A percentile compares a stretch with the other conserved stretches of the same genome.
phyloP scores from a whole-genome alignment of 2,329 filamentous ascomycete genomes.

The Penicillium sp. region DNA sequence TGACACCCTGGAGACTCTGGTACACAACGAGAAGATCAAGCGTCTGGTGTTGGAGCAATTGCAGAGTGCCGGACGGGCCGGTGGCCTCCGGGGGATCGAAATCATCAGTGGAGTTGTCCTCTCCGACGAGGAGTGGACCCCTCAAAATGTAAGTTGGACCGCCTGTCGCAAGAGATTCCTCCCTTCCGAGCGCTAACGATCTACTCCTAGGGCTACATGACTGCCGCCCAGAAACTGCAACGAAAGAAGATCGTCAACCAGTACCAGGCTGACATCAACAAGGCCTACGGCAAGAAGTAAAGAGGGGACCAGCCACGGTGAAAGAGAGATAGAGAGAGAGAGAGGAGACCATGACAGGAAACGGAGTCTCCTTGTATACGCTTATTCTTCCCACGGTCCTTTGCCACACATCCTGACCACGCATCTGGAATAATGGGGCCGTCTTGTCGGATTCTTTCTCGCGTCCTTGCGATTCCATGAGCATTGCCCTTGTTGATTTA shows the following conservation, averaged over 20 bases:
- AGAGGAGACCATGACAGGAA: background rate
- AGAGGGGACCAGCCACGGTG: background rate
- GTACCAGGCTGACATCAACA: slow-evolving; percentile 57
- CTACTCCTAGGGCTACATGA: slow-evolving; percentile 52
- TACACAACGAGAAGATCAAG: slow-evolving; percentile 45
- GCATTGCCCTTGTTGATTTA: slow-evolving; percentile 13
- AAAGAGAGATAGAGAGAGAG: too few relatives aligned
- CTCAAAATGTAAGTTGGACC: slow-evolving; percentile 33
- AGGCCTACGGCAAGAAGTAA: slow-evolving; percentile 51
- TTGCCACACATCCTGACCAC: slow-evolving; percentile 14
- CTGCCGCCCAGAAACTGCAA: slow-evolving; percentile 67
- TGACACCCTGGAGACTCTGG: slow-evolving; percentile 60
- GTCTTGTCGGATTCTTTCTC: slow-evolving; percentile 3
- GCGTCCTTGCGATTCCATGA: slow-evolving; percentile 5
- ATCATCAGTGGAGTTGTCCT: slow-evolving; percentile 41
- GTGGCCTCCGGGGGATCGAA: slow-evolving; percentile 37
- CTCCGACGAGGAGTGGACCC: slow-evolving; percentile 43
- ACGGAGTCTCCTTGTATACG: background rate
- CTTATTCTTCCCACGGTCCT: background rate
- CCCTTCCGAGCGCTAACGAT: too few relatives aligned
- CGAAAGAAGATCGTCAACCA: slow-evolving; percentile 60
- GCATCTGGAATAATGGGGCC: background rate
- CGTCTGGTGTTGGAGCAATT: slow-evolving; percentile 37
- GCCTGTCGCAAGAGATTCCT: too few relatives aligned
- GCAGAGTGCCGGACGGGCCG: slow-evolving; percentile 32